A percentile compares a stretch with the other conserved stretches of the same genome.
These are phyloP conservation scores for Citrullus colocynthis DNA, from an alignment of 306 rosid genomes.

Conservation along the genomic window DNA sequence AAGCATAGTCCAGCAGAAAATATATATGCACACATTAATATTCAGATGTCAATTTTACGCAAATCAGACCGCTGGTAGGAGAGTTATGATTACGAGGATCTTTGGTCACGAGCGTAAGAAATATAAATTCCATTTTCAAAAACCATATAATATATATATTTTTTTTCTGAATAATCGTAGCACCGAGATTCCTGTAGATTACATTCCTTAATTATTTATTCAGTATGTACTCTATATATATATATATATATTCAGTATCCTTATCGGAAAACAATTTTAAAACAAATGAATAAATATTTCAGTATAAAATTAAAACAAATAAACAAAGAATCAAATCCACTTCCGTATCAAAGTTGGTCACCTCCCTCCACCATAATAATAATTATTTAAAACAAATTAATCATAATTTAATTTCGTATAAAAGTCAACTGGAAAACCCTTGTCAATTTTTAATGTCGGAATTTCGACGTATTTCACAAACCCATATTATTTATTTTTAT, in stretches of 20 bases:
- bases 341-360: slow-evolving; percentile 6
- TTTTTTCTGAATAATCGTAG: no score
- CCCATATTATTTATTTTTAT: background rate
- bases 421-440: background rate
- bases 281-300: background rate
- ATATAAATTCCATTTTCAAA: no score
- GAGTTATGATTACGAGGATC: background rate
- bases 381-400: background rate
- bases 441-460: background rate
- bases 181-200: background rate
- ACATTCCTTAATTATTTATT: background rate
- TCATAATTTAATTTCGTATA: background rate
- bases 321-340: background rate
- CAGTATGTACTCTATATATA: background rate
- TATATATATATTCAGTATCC: background rate
- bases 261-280: background rate
- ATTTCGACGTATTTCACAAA: background rate
- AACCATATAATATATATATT: no score
- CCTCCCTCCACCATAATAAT: background rate
- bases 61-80: background rate
- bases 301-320: background rate
- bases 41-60: background rate
- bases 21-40: no score
- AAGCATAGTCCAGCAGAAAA: no score
- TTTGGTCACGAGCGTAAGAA: background rate